A percentile compares a stretch with the other conserved stretches of the same genome.
Evolutionary conservation across 768 basidiomycete species (phyloP).

Genomic region (Suillus cothurnatus): DNA sequence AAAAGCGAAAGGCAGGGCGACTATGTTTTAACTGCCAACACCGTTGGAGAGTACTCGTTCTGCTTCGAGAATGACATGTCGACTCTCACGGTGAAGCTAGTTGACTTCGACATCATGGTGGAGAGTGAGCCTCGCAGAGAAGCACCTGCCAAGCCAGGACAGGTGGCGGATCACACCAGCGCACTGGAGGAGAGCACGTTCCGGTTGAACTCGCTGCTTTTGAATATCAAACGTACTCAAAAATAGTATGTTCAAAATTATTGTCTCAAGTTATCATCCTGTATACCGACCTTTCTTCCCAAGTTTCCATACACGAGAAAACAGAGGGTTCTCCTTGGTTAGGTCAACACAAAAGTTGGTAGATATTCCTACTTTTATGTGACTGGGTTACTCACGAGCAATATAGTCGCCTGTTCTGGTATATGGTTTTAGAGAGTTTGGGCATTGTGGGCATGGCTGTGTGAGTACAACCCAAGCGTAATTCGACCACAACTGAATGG

Average conservation of each 20-base stretch:
- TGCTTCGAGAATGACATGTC: constrained; percentile 99
- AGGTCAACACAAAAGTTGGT: constrained; percentile 84
- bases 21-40: constrained; percentile 95
- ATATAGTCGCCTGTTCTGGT: constrained; percentile 88
- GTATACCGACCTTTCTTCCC: constrained; percentile 10
- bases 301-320: constrained; percentile 94
- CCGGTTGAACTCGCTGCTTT: constrained; percentile 82
- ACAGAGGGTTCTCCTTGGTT: constrained; percentile 91
- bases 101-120: constrained; percentile 97
- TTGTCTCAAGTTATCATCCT: background rate
- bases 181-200: constrained; percentile 96
- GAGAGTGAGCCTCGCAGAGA: constrained; percentile 95
- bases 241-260: constrained; percentile 74
- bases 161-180: constrained; percentile 90
- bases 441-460: constrained; percentile 84
- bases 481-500: constrained; percentile 9
- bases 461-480: constrained; percentile 49
- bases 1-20: constrained; percentile 92
- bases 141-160: constrained; percentile 84
- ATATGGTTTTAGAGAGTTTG: constrained; percentile 78
- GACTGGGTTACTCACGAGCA: constrained; percentile 6
- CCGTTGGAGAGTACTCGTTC: constrained; percentile 88
- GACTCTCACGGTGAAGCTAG: constrained; percentile 89
- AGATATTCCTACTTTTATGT: background rate
- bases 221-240: constrained; percentile 90